phyloP scores from a whole-genome alignment of 2,329 filamentous ascomycete genomes.

The Xylariaceae sp. region DNA sequence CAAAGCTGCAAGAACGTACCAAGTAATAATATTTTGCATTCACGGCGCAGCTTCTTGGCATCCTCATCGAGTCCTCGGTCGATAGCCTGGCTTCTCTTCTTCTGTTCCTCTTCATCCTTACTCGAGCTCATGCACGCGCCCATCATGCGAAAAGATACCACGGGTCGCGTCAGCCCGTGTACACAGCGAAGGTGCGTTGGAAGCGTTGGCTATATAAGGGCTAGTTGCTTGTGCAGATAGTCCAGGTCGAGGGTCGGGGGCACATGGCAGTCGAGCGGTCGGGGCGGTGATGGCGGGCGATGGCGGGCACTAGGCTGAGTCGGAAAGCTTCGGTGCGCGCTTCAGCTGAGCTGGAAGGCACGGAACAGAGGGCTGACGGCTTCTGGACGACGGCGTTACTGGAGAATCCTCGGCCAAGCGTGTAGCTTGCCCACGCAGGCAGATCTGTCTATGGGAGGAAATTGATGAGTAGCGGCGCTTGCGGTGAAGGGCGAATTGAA shows the following conservation, averaged over 20 bases:
- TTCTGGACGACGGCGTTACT: too few relatives aligned
- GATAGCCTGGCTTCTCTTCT: slow-evolving; percentile 94
- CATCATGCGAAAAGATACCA: slow-evolving; percentile 51
- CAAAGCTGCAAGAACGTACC: slow-evolving; percentile 51
- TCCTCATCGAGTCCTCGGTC: slow-evolving; percentile 93
- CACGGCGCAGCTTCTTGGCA: slow-evolving; percentile 82
- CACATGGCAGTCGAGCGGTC: slow-evolving; percentile 7
- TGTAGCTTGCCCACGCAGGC: too few relatives aligned
- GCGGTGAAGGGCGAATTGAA: too few relatives aligned
- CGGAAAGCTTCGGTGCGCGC: too few relatives aligned
- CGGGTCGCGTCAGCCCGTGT: slow-evolving; percentile 11
- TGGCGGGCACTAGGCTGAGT: too few relatives aligned
- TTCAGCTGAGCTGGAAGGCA: too few relatives aligned
- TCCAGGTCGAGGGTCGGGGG: slow-evolving; percentile 10
- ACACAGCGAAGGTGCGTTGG: slow-evolving; percentile 2
- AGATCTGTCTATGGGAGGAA: too few relatives aligned
- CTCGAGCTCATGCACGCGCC: slow-evolving; percentile 88
- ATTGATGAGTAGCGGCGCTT: too few relatives aligned
- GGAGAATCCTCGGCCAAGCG: too few relatives aligned
- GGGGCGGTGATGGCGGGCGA: not conserved
- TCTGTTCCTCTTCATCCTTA: slow-evolving; percentile 83
- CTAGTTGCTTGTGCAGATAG: not conserved
- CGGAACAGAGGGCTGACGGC: too few relatives aligned
- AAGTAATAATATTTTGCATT: slow-evolving; percentile 97
- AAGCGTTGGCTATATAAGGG: slow-evolving; percentile 4